These are phyloP conservation scores for Colletotrichum melonis DNA, from an alignment of 2,329 filamentous ascomycete genomes.

Conservation along the genomic window DNA sequence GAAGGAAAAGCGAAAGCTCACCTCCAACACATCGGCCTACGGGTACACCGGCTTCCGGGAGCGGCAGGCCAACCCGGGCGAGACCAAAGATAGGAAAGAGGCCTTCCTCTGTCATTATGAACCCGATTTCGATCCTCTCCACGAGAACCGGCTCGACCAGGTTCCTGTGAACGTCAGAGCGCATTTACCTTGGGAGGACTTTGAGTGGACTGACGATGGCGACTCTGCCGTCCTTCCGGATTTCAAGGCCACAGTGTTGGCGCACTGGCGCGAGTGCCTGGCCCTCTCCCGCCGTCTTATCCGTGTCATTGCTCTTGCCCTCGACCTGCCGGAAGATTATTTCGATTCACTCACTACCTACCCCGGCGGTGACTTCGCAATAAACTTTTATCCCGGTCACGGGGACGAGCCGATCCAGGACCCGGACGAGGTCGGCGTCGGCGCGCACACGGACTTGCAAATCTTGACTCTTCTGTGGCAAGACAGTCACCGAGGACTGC, in stretches of 20 bases:
- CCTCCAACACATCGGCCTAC: slow-evolving; percentile 38
- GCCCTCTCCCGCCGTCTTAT: slow-evolving; percentile 38
- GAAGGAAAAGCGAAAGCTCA: slow-evolving; percentile 42
- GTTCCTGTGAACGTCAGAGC: slow-evolving; percentile 29
- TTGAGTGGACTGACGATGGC: slow-evolving; percentile 28
- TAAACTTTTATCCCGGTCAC: slow-evolving; percentile 40
- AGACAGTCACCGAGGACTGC: slow-evolving; percentile 46
- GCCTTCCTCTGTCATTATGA: slow-evolving; percentile 50
- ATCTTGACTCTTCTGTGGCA: slow-evolving; percentile 61
- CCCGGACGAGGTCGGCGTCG: slow-evolving; percentile 51
- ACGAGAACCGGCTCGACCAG: slow-evolving; percentile 11
- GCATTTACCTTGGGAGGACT: slow-evolving; percentile 33
- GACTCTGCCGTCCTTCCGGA: slow-evolving; percentile 49
- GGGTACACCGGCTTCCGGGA: slow-evolving; percentile 30
- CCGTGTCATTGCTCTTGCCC: slow-evolving; percentile 38
- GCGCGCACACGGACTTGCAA: slow-evolving; percentile 60
- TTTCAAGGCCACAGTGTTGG: slow-evolving; percentile 53
- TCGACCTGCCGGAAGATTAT: slow-evolving; percentile 37
- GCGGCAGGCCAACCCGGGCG: slow-evolving; percentile 37
- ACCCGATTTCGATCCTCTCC: slow-evolving; percentile 51
- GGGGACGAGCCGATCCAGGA: slow-evolving; percentile 28
- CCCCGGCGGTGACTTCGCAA: slow-evolving; percentile 40
- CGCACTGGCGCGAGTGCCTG: slow-evolving; percentile 50
- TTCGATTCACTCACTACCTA: slow-evolving; percentile 36
- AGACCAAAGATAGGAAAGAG: slow-evolving; percentile 44